These are phyloP conservation scores for Fusarium sacchari DNA, from an alignment of 2,329 filamentous ascomycete genomes.

Conservation along the genomic window DNA sequence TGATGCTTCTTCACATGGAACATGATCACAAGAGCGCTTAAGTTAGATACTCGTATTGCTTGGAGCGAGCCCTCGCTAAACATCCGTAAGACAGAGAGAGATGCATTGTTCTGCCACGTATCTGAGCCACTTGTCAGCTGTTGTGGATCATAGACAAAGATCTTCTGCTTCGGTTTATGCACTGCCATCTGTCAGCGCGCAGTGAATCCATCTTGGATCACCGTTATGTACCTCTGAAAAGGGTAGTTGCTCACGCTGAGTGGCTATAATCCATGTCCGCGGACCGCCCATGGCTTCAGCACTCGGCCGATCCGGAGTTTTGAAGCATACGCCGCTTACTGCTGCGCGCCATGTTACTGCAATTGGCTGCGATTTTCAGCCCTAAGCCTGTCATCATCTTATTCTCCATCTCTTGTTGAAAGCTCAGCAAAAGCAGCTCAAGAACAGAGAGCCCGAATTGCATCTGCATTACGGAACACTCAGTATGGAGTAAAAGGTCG, in stretches of 20 bases:
- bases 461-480: not conserved
- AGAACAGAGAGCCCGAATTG: not conserved
- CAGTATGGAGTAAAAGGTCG: not conserved
- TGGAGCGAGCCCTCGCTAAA: not conserved
- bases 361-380: conserved; percentile 2
- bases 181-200: conserved; percentile 29
- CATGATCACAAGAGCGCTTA: not conserved
- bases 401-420: not conserved
- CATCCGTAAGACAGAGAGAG: not conserved
- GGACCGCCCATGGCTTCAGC: not conserved
- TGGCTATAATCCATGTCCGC: not conserved
- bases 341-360: not conserved
- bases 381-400: not conserved
- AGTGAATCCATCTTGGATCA: conserved; percentile 19
- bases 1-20: not conserved
- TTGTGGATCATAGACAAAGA: not conserved
- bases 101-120: not conserved
- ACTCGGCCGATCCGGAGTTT: conserved; percentile 20
- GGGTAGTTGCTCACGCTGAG: conserved; percentile 2
- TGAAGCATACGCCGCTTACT: not conserved
- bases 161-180: not conserved
- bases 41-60: not conserved
- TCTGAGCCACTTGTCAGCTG: conserved; percentile 10
- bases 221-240: not conserved
- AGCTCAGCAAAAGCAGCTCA: not conserved